These are phyloP conservation scores for Phytopythium aichiense DNA, from an alignment of 352 stramenopile species.

Conservation along the genomic window DNA sequence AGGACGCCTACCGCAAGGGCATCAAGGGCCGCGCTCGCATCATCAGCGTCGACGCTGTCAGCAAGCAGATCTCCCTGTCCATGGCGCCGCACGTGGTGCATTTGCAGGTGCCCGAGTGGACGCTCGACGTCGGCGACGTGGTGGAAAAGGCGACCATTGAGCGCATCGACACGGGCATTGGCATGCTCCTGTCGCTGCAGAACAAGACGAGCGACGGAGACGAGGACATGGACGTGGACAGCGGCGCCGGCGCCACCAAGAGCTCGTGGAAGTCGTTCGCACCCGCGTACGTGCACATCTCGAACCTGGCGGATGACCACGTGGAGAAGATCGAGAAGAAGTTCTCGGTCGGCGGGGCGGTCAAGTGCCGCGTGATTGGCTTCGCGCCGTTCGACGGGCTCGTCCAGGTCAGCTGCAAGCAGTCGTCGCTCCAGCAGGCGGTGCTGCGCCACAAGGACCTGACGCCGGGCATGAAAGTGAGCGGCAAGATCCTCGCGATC, in stretches of 20 bases:
- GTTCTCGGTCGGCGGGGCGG: constrained; percentile 50
- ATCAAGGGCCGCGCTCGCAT: constrained; percentile 86
- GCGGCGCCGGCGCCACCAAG: constrained; percentile 26
- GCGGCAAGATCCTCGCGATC: constrained; percentile 76
- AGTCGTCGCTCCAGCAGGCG: constrained; percentile 64
- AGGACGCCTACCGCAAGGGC: constrained; percentile 71
- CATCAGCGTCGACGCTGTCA: constrained; percentile 66
- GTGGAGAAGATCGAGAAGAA: constrained; percentile 89
- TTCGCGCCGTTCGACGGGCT: constrained; percentile 85
- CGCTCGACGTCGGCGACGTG: constrained; percentile 64
- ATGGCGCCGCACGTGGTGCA: constrained; percentile 79
- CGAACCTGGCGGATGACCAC: constrained; percentile 73
- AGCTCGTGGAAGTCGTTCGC: constrained; percentile 77
- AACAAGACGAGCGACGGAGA: constrained; percentile 32
- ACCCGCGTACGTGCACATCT: constrained; percentile 88
- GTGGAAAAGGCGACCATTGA: constrained; percentile 68
- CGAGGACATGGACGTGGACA: constrained; percentile 53
- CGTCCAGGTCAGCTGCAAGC: constrained; percentile 81
- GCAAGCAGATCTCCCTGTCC: constrained; percentile 77
- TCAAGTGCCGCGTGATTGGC: constrained; percentile 77
- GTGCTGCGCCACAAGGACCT: constrained; percentile 82
- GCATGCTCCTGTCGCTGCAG: constrained; percentile 81
- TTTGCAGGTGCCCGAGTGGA: constrained; percentile 54
- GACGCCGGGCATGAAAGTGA: constrained; percentile 64
- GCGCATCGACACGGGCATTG: constrained; percentile 78